Percentiles rank a stretch among this genome's conserved stretches.
Conservation (phyloP, 208 protist genomes). For the Kentomonas sorsogonicus region DNA sequence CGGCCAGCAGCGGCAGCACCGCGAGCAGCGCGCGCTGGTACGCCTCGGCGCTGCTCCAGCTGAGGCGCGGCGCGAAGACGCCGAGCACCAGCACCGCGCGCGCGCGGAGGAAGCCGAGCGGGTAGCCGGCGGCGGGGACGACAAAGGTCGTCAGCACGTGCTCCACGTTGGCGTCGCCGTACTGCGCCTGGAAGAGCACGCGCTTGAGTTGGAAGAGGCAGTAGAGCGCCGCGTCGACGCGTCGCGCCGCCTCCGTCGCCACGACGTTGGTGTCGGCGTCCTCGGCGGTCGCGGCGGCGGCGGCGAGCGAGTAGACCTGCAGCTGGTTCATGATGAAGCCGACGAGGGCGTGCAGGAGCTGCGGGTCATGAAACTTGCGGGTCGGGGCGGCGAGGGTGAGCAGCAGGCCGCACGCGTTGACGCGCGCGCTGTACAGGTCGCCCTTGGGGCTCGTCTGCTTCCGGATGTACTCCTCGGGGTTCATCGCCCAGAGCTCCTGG, state of each 20-base stretch:
- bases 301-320: slow-evolving; percentile 23
- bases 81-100: slow-evolving; percentile 73
- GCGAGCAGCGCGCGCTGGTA: slow-evolving; percentile 54
- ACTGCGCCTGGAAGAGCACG: slow-evolving; percentile 36
- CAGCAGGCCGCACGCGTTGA: slow-evolving; percentile 66
- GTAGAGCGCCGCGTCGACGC: slow-evolving; percentile 70
- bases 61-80: slow-evolving; percentile 48
- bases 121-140: slow-evolving; percentile 56
- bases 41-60: slow-evolving; percentile 58
- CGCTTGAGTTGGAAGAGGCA: slow-evolving; percentile 71
- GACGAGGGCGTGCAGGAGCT: slow-evolving; percentile 49
- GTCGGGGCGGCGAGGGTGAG: slow-evolving; percentile 49
- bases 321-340: slow-evolving; percentile 77
- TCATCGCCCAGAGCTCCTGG: slow-evolving; percentile 77
- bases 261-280: slow-evolving; percentile 21
- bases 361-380: slow-evolving; percentile 61
- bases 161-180: slow-evolving; percentile 78
- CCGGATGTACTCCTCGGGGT: slow-evolving; percentile 91
- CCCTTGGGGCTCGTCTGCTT: slow-evolving; percentile 70
- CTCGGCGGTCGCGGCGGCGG: slow-evolving; percentile 24
- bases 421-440: slow-evolving; percentile 79
- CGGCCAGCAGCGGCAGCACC: slow-evolving; percentile 74
- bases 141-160: slow-evolving; percentile 68
- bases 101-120: slow-evolving; percentile 80
- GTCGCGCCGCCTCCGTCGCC: slow-evolving; percentile 42